phyloP scores from a whole-genome alignment of 176 grass and related monocot species.

The Zea luxurians region DNA sequence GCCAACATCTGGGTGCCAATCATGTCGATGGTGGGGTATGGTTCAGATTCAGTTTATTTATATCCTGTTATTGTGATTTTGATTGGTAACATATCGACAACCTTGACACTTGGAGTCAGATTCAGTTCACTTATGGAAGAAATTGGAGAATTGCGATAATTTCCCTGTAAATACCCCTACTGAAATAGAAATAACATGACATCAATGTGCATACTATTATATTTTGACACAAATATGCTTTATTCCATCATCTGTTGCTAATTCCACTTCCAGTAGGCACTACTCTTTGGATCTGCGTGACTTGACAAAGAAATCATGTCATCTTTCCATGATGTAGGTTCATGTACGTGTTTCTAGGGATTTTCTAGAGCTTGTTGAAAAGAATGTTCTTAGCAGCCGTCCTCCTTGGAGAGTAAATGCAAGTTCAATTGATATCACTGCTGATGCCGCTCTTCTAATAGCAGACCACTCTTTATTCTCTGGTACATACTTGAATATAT shows the following conservation, averaged over 20 bases:
- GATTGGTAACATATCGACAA: neutral
- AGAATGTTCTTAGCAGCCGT: constrained; percentile 52
- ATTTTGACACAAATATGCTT: neutral
- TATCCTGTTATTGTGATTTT: constrained; percentile 8
- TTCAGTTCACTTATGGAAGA: neutral
- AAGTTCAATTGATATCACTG: constrained; percentile 56
- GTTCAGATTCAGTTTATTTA: constrained; percentile 1
- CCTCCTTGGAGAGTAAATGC: constrained; percentile 74
- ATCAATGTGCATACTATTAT: neutral
- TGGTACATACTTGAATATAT: constrained; percentile 43
- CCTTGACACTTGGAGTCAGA: neutral
- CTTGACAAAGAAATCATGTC: constrained; percentile 1
- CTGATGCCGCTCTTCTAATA: constrained; percentile 74
- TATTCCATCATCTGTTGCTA: neutral
- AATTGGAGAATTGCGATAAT: constrained; percentile 5
- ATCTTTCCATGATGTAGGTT: constrained; percentile 47
- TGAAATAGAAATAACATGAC: neutral
- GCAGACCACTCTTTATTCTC: constrained; percentile 81
- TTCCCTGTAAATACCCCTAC: neutral
- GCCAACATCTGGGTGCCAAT: constrained; percentile 54
- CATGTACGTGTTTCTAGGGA: constrained; percentile 56
- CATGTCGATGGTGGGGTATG: constrained; percentile 79
- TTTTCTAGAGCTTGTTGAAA: constrained; percentile 75
- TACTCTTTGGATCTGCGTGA: constrained; percentile 4
- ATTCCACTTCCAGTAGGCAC: constrained; percentile 8